Conservation (phyloP, 192 early-diverging fungal genomes). For the Backusella macrospora region DNA sequence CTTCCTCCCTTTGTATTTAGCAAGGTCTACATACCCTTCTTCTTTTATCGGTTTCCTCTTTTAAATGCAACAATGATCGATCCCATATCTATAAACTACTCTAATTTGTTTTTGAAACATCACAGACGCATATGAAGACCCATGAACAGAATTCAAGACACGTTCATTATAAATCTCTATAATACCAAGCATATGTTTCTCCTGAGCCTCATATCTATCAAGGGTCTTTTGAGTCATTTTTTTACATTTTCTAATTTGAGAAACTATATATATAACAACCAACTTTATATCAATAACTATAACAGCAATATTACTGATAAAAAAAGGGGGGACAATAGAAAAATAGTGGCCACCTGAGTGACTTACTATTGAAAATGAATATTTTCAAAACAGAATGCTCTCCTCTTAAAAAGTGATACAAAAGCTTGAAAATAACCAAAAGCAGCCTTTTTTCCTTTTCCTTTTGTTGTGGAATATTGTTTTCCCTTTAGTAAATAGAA, state of each 20-base stretch:
- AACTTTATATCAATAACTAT: too few relatives aligned
- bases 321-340: too few relatives aligned
- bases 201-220: conserved; percentile 37
- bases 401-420: background rate
- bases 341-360: too few relatives aligned
- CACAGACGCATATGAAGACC: conserved; percentile 44
- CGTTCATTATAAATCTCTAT: conserved; percentile 51
- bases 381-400: too few relatives aligned
- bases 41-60: conserved; percentile 12
- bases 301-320: too few relatives aligned
- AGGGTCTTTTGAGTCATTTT: background rate
- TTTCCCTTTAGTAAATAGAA: background rate
- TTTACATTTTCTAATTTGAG: too few relatives aligned
- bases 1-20: conserved; percentile 1
- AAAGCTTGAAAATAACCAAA: background rate
- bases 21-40: conserved; percentile 25
- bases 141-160: conserved; percentile 38
- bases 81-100: conserved; percentile 43
- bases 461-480: background rate
- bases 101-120: conserved; percentile 37
- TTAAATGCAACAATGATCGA: conserved; percentile 45
- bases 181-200: conserved; percentile 42
- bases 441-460: background rate
- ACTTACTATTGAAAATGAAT: too few relatives aligned
- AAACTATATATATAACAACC: too few relatives aligned